phyloP scores from a whole-genome alignment of 306 rosid genomes.

The Cucurbita argyrosperma region DNA sequence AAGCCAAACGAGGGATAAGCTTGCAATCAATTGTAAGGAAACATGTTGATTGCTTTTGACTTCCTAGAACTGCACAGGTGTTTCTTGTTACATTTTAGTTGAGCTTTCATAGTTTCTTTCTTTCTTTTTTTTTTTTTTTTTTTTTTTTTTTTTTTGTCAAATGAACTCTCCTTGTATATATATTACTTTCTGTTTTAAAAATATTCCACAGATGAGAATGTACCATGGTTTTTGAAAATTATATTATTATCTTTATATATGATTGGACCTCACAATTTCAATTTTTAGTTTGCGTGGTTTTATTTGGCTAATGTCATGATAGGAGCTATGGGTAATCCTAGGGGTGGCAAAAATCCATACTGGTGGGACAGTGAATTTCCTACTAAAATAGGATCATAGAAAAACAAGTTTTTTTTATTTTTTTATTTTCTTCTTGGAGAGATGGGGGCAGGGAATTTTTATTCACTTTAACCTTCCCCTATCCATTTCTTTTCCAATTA shows the following conservation, averaged over 20 bases:
- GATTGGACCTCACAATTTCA: background rate
- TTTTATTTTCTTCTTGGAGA: background rate
- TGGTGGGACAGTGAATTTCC: background rate
- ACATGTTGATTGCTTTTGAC: constrained; percentile 1
- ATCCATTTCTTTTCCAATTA: background rate
- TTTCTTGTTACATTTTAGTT: background rate
- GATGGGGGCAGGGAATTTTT: background rate
- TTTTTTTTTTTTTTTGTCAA: background rate
- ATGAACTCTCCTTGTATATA: background rate
- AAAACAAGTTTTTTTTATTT: background rate
- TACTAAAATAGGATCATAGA: background rate
- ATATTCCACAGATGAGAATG: background rate
- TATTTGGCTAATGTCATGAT: background rate
- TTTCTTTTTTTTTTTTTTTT: background rate
- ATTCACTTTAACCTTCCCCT: background rate
- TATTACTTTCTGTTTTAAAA: background rate
- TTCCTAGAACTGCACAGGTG: background rate
- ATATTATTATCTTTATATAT: background rate
- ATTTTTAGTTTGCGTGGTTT: background rate
- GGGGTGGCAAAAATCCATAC: background rate
- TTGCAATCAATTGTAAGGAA: constrained; percentile 65
- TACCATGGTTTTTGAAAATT: background rate
- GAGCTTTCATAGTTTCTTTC: background rate
- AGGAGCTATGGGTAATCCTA: background rate
- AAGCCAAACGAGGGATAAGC: constrained; percentile 52